A percentile compares a stretch with the other conserved stretches of the same genome.
phyloP scores from a whole-genome alignment of 192 early-diverging fungal species.

The Gaertneriomyces sp. region DNA sequence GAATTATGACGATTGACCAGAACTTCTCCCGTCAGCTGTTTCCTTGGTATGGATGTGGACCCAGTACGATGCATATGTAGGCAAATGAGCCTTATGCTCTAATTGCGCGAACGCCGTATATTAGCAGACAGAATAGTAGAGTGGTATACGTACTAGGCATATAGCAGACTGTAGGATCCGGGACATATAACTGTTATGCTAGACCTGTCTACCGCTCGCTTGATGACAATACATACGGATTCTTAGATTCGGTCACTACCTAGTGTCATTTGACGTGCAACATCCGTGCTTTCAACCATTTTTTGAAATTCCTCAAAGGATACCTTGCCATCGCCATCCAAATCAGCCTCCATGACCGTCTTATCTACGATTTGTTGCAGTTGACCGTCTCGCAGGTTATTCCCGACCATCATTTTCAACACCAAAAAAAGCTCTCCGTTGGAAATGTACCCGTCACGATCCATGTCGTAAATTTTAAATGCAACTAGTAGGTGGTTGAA shows the following conservation, averaged over 20 bases:
- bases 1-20: neutral
- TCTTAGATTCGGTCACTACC: conserved; percentile 57
- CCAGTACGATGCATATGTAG: neutral
- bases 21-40: neutral
- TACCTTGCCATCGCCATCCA: conserved; percentile 91
- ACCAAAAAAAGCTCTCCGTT: conserved; percentile 99
- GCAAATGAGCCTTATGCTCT: no score
- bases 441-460: conserved; percentile 96
- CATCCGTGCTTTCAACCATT: conserved; percentile 93
- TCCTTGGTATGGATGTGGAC: conserved; percentile 10
- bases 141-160: no score
- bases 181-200: no score
- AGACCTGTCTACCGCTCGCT: no score
- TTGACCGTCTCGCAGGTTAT: conserved; percentile 92
- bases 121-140: no score
- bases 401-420: conserved; percentile 99
- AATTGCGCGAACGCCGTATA: no score
- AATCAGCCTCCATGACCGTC: conserved; percentile 98
- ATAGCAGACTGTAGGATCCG: no score
- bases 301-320: conserved; percentile 94
- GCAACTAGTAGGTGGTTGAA: conserved; percentile 59
- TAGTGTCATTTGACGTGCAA: conserved; percentile 93
- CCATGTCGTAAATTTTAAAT: conserved; percentile 99
- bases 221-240: no score
- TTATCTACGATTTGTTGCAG: conserved; percentile 99